phyloP scores from a whole-genome alignment of 805 yeast genomes.

The Maudiozyma saulgeensis region DNA sequence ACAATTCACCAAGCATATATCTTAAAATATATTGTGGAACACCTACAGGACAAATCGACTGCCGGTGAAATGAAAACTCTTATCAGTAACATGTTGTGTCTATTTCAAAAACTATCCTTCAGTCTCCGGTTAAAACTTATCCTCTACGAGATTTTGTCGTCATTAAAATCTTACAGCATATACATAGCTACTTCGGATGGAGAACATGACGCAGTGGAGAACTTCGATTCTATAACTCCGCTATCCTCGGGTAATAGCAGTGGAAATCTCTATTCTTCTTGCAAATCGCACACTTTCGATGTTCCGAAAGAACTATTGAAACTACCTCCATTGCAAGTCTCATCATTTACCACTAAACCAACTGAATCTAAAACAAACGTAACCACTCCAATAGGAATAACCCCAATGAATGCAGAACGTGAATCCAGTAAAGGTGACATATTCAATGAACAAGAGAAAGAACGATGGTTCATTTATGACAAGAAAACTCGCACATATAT shows the following conservation, averaged over 20 bases:
- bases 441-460: neutral
- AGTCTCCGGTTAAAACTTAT: conserved; percentile 23
- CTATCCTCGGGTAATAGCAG: neutral
- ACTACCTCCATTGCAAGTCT: conserved; percentile 27
- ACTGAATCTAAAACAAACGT: neutral
- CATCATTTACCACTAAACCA: conserved; percentile 18
- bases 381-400: conserved; percentile 4
- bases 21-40: conserved; percentile 12
- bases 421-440: neutral
- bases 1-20: conserved; percentile 24
- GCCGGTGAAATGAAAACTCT: conserved; percentile 2
- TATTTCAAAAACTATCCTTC: conserved; percentile 22
- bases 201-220: neutral
- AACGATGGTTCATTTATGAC: conserved; percentile 20
- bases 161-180: conserved; percentile 23
- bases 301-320: conserved; percentile 17
- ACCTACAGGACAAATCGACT: conserved; percentile 5
- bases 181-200: conserved; percentile 12
- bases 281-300: conserved; percentile 3
- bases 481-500: conserved; percentile 11
- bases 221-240: too few species aligned
- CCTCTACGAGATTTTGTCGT: conserved; percentile 24
- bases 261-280: neutral
- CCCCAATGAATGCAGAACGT: neutral
- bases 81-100: conserved; percentile 11